Evolutionary conservation across 1,284 basidiomycete genomes (phyloP).

Genomic region (Rhodotorula sp.): DNA sequence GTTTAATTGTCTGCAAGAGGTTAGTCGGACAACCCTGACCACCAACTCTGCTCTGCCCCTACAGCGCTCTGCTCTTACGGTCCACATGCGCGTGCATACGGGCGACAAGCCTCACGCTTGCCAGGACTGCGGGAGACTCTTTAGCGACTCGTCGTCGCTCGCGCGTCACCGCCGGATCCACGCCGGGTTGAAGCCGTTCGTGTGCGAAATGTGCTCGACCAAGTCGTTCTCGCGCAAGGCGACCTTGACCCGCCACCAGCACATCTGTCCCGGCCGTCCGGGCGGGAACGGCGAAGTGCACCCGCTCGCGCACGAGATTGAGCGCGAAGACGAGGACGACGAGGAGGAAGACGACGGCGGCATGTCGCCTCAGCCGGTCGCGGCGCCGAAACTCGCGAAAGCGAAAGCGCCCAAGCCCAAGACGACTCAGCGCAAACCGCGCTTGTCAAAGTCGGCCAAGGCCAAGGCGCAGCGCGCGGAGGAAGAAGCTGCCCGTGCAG

Average conservation of each 20-base stretch:
- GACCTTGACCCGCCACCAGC: constrained; percentile 30
- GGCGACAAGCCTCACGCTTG: constrained; percentile 60
- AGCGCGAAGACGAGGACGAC: constrained; percentile 8
- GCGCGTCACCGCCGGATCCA: constrained; percentile 55
- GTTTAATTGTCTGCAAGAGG: neutral
- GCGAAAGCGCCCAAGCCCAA: constrained; percentile 4
- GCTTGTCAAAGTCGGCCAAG: constrained; percentile 5
- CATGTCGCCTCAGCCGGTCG: constrained; percentile 11
- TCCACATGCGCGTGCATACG: constrained; percentile 52
- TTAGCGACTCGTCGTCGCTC: constrained; percentile 59
- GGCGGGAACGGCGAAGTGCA: constrained; percentile 7
- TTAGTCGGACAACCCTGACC: neutral
- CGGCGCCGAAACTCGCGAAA: constrained; percentile 1
- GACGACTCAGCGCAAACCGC: constrained; percentile 8
- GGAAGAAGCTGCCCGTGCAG: neutral
- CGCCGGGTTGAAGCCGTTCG: constrained; percentile 36
- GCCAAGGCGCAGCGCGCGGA: neutral
- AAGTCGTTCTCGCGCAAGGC: constrained; percentile 34
- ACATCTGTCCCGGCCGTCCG: constrained; percentile 23
- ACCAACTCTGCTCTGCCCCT: constrained; percentile 1
- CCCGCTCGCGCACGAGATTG: constrained; percentile 5
- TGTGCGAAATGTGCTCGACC: constrained; percentile 29
- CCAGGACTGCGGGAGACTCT: constrained; percentile 55
- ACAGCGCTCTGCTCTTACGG: constrained; percentile 28
- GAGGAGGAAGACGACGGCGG: constrained; percentile 17